Conservation (phyloP, 2,329 filamentous ascomycete species). For the Pseudogymnoascus sp. region DNA sequence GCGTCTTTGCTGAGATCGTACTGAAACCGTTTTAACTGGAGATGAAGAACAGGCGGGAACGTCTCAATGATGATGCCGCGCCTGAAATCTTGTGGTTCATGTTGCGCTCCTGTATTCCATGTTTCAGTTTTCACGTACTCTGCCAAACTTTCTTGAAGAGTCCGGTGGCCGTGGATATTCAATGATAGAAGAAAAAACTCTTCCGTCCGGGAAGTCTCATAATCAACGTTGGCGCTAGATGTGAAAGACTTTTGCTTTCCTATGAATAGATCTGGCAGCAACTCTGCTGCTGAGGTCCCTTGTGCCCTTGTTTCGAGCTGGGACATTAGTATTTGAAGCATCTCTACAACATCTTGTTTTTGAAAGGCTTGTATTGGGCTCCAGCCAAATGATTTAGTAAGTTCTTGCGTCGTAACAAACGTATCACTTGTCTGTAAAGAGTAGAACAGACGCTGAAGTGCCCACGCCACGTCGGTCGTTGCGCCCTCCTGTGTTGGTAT, state of each 20-base stretch:
- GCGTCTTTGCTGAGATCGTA: conserved; percentile 94
- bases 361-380: conserved; percentile 96
- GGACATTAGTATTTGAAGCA: conserved; percentile 95
- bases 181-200: conserved; percentile 99
- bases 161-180: conserved; percentile 90
- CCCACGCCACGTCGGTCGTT: conserved; percentile 83
- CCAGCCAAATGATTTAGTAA: conserved; percentile 97
- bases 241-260: conserved; percentile 99
- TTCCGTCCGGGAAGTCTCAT: conserved; percentile 89
- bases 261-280: conserved; percentile 83
- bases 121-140: conserved; percentile 97
- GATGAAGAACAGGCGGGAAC: conserved; percentile 86
- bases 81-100: conserved; percentile 89
- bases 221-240: conserved; percentile 95
- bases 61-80: conserved; percentile 96
- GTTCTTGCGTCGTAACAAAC: conserved; percentile 82
- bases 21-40: conserved; percentile 95
- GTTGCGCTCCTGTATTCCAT: conserved; percentile 78
- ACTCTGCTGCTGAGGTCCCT: conserved; percentile 82
- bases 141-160: conserved; percentile 85
- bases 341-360: conserved; percentile 95
- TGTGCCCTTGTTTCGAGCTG: conserved; percentile 97
- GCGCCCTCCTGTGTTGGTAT: conserved; percentile 87
- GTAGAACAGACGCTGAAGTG: conserved; percentile 89
- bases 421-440: conserved; percentile 78